Evolutionary conservation across 768 basidiomycete species (phyloP), one percentile per base, ranked within the genome.

Genomic region (Hydnomerulius pinastri): DNA sequence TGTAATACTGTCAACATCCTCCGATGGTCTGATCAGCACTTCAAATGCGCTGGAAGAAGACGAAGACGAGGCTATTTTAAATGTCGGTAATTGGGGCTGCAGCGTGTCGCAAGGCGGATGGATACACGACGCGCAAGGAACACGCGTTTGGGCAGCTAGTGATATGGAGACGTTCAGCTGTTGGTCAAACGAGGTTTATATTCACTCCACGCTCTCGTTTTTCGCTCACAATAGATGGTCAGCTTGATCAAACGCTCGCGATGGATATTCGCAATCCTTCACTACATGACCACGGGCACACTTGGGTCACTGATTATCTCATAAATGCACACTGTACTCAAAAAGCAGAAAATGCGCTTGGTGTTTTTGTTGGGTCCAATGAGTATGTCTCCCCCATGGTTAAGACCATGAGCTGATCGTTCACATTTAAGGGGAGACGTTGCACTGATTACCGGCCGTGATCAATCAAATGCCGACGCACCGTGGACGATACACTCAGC

Each of bases 81-180:
- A 87, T 37, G 87, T 93, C 20, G 89, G 86, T n/a, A 92, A 92
- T 55, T 90, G 87, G 83, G 90, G 87, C 2, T 84, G 83, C 61
- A 92, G 86, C 61, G 72, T 92, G 51, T 85, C 87, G 0, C 87
- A 90, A 61, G 83, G 81, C 6, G 92, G 85, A 2, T 89, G 85
- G 86, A 77, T 80, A 43, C 62, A 72, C 17, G 54, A 63, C 17
- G 42, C 62, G 27, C 48, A 63, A 20, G 64, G 68, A 4, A 70
- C 71, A 25, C 71, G 66, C 40, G 73, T 93, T 7, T 97, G 93
- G 92, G 87, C 86, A 20, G 79, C 83, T 10, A 94, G 91, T 56
- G 95, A 97, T 70, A 97, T 97, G 94, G 93, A 98, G 68, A 92
- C 90, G 0, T 88, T 95, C 57, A 87, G 88, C 48, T 77, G 81